Evolutionary conservation across 2,329 filamentous ascomycete species (phyloP).

Genomic region (Fusarium subglutinans): DNA sequence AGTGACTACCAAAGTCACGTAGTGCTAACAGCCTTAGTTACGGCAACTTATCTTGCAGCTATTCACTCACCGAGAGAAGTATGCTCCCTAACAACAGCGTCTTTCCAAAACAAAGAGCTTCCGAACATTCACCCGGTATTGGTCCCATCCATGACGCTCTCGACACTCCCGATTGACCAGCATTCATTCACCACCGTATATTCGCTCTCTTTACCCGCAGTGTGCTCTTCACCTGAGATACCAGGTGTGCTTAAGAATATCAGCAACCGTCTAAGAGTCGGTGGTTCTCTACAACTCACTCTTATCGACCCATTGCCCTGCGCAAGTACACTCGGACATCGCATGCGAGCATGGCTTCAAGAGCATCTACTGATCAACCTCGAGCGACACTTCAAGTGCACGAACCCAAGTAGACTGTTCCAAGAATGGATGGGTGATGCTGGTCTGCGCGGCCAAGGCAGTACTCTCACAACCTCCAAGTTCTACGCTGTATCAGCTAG

Average conservation of each 20-base stretch:
- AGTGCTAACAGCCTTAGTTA: constrained; percentile 48
- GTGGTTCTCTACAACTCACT: constrained; percentile 66
- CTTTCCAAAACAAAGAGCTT: constrained; percentile 50
- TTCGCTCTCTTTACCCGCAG: constrained; percentile 64
- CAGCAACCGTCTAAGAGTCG: constrained; percentile 62
- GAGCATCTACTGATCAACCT: constrained; percentile 68
- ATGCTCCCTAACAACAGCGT: constrained; percentile 57
- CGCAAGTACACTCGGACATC: constrained; percentile 63
- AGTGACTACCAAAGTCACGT: accelerated
- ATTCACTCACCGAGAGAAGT: constrained; percentile 53
- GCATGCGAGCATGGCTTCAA: constrained; percentile 69
- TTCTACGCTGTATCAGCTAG: constrained; percentile 57
- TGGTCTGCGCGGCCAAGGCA: constrained; percentile 59
- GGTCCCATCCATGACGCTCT: constrained; percentile 50
- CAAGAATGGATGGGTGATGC: constrained; percentile 68
- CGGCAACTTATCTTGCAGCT: constrained; percentile 59
- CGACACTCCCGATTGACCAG: constrained; percentile 51
- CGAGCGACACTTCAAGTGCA: constrained; percentile 66
- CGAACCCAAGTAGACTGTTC: constrained; percentile 66
- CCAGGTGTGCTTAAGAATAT: constrained; percentile 65
- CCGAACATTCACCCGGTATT: constrained; percentile 53
- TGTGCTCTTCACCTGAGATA: constrained; percentile 66
- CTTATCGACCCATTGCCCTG: constrained; percentile 71
- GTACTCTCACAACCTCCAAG: constrained; percentile 57
- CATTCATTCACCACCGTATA: constrained; percentile 60